phyloP scores from a whole-genome alignment of 495 filamentous ascomycete genomes.

The Penicillium steckii region DNA sequence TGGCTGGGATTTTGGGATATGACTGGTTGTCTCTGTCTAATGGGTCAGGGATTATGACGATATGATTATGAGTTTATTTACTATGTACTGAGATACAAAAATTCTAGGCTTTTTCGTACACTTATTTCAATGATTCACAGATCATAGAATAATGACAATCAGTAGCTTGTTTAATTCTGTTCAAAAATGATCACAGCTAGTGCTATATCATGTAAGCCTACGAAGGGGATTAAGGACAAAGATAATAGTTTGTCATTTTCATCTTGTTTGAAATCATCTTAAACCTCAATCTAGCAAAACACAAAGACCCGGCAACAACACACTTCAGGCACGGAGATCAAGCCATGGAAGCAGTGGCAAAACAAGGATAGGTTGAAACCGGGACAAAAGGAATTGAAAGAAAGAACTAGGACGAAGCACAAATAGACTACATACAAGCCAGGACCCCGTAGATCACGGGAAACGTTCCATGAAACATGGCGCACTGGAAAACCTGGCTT shows the following conservation, averaged over 20 bases:
- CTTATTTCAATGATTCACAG: no score
- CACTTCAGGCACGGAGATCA: neutral
- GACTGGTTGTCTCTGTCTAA: neutral
- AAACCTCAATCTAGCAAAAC: conserved; percentile 2
- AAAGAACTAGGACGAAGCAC: conserved; percentile 4
- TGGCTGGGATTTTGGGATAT: neutral
- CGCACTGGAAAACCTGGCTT: no score
- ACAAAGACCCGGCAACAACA: conserved; percentile 4
- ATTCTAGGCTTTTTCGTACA: no score
- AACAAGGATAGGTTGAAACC: neutral
- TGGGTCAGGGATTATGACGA: neutral
- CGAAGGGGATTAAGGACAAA: conserved; percentile 11
- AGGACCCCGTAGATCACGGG: neutral
- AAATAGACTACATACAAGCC: conserved; percentile 17
- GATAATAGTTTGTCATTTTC: conserved; percentile 24
- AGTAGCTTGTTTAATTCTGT: no score
- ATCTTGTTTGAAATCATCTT: conserved; percentile 13
- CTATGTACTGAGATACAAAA: neutral
- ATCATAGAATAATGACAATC: no score
- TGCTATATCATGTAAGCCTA: no score
- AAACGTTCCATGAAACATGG: no score
- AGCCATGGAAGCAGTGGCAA: neutral
- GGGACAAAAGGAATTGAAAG: conserved; percentile 3
- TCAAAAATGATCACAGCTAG: no score
- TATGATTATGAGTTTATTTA: neutral